phyloP scores from a whole-genome alignment of 768 basidiomycete genomes.

The Boletus rufocinnamomeus region DNA sequence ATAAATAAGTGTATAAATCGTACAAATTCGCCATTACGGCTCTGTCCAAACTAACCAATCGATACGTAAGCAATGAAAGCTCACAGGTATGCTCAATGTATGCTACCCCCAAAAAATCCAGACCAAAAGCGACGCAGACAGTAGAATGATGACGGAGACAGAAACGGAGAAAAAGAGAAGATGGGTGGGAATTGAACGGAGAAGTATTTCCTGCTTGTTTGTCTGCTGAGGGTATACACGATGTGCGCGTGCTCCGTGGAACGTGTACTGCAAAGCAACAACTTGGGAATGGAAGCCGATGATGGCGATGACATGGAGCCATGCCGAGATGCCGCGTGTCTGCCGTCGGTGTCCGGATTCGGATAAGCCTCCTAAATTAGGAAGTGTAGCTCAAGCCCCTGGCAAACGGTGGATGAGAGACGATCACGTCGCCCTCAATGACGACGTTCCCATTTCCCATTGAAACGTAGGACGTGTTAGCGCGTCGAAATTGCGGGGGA shows the following conservation, averaged over 20 bases:
- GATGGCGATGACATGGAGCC: background rate
- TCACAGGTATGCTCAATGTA: constrained; percentile 7
- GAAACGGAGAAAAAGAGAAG: background rate
- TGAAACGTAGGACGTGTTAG: constrained; percentile 29
- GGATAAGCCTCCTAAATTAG: background rate
- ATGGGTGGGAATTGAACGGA: background rate
- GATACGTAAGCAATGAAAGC: constrained; percentile 1
- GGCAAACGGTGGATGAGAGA: constrained; percentile 14
- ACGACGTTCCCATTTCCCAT: background rate
- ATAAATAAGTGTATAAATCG: background rate
- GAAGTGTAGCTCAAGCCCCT: constrained; percentile 33
- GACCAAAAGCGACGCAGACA: constrained; percentile 3
- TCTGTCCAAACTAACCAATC: background rate
- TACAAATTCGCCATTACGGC: background rate
- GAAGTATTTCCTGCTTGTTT: background rate
- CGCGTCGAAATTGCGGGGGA: constrained; percentile 30
- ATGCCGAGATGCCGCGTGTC: background rate
- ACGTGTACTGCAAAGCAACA: background rate
- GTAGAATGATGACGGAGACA: background rate
- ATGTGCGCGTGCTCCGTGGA: background rate
- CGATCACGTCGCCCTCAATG: constrained; percentile 2
- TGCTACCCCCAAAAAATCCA: background rate
- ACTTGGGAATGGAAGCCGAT: background rate
- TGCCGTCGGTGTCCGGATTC: background rate
- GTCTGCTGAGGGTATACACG: constrained; percentile 10